Conservation (phyloP, 768 basidiomycete species). For the Arthromyces matolae region DNA sequence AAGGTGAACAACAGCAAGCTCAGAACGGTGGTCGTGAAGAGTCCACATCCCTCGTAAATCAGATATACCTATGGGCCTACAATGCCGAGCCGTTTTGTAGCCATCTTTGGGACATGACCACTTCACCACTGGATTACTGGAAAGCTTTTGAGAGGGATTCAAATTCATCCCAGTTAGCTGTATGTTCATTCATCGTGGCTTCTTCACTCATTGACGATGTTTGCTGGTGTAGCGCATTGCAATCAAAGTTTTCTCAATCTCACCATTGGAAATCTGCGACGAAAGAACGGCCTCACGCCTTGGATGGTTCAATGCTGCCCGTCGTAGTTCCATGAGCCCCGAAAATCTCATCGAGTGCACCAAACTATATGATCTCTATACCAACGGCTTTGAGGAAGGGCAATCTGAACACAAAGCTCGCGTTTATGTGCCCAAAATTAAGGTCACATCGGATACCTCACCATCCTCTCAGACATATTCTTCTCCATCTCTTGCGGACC, state of each 20-base stretch:
- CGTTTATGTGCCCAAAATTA: background rate
- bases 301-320: background rate
- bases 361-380: slow-evolving; percentile 1
- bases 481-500: background rate
- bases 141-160: no score
- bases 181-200: no score
- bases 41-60: slow-evolving; percentile 10
- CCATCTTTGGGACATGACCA: no score
- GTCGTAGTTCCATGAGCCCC: background rate
- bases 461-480: background rate
- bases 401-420: background rate
- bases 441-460: background rate
- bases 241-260: background rate
- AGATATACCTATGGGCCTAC: slow-evolving; percentile 19
- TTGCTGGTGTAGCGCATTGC: no score
- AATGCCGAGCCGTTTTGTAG: slow-evolving; percentile 17
- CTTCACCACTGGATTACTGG: no score
- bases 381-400: background rate
- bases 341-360: background rate
- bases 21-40: background rate
- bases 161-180: no score
- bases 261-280: background rate
- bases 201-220: no score
- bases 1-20: background rate
- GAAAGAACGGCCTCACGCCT: background rate